Base-by-base conservation (phyloP, 345 rosid genomes). In the Rhizophora apiculata region DNA sequence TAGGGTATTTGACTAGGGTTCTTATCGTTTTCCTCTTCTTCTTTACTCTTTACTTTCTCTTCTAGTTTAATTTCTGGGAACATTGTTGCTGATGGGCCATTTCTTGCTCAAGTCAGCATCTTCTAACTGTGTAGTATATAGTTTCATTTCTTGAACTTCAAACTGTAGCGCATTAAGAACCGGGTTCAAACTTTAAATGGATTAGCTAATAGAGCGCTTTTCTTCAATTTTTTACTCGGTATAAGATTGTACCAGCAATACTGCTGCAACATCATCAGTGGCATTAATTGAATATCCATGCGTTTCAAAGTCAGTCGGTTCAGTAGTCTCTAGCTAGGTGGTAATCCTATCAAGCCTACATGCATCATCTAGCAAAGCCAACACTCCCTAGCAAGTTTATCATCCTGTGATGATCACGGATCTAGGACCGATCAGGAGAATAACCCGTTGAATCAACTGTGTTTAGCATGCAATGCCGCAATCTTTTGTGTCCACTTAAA, bases 401-500 rank as follows among this genome's bases (percentile, higher is more conserved):
- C 10, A 55, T 53, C 31, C 74, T 71, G 48, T 10, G 37, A 36
- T 37, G 59, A 68, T 67, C 19, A 51, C 19, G 9, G 62, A 29
- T n/a, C 59, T 9, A 55, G 21, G 70, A 64, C 62, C 49, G 16
- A 52, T 55, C 16, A 13, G 30, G 59, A 75, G 67, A 70, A 60
- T 69, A 70, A 48, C 60, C 27, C 26, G 67, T 37, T 49, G 39
- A 63, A 73, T 71, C 29, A 22, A 78, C 77, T 81, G 86, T 79
- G 86, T 67, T 79, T 68, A 57, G 52, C 86, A 84, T 84, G 86
- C 88, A 86, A 79, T 68, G 76, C 77, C 72, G 60, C 71, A 36
- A 51, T 68, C 30, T 37, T 13, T 56, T 55, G 32, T 63, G 26
- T 26, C 49, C 19, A 19, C 51, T 51, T 69, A 63, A 80, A 75